Base-by-base conservation (phyloP, 192 early-diverging fungal species). In the Umbelopsis ramanniana region DNA sequence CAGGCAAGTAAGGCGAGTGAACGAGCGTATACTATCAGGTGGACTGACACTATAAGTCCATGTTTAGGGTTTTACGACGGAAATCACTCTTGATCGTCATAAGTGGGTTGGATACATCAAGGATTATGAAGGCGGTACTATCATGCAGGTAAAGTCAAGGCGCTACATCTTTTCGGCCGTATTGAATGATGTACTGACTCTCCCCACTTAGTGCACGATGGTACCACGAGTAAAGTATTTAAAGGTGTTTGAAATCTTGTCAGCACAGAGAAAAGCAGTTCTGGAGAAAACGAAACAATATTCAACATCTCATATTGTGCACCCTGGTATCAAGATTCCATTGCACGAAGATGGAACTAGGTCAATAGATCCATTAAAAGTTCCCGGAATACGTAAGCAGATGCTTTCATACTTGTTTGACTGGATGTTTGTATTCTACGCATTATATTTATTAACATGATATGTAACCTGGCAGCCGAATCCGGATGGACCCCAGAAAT, bases 21-120 rank as follows among this genome's bases (percentile, higher is more conserved):
- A 54, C n/a, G 24, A 4, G 66, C 15, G 23, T 38, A 22, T 37
- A 8, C 10, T 37, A 60, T 0, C 37, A 14, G 0, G 6, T 71
- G 9, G 7, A 14, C 73, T 35, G 69, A 24, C 43, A 6, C 2
- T 63, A 17, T 63, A 6, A 11, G 6, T 29, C 1, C 6, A 6
- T 48, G 19, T 67, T 22, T 37, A 91, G 89, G 98, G 97, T 22
- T 99, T 99, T 76, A 98, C 96, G 19, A 95, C 94, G 14, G 97
- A 99, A 21, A 97, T 99, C 47, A 94, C 95, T 17, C 82, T 99
- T 71, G 96, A 98, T 70, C 92, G 93, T 70, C 82, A 87, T 24
- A 82, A 94, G 57, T 99, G 98, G 98, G 90, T 97, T 75, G 97
- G 97, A 0, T 98, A 98, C 76, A 98, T 99, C 77, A 99, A 99